Evolutionary conservation across 371 early-diverging fungal species (phyloP).

Genomic region (Syncephalastrum racemosum): DNA sequence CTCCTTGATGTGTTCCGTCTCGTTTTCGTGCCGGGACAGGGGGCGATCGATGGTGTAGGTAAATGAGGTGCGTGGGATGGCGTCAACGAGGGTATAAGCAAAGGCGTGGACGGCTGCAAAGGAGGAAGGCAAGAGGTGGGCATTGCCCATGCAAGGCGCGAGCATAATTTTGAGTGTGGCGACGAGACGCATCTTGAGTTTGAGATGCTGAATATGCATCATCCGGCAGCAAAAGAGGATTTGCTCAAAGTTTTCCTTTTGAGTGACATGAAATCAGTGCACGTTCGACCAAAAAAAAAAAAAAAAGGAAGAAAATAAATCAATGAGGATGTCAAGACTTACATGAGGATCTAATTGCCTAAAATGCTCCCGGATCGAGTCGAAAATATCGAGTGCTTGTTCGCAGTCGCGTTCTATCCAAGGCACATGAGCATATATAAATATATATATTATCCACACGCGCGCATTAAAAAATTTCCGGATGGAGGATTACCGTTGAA

Average conservation of each 20-base stretch:
- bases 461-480: no score
- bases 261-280: neutral
- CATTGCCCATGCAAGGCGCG: slow-evolving; percentile 23
- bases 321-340: no score
- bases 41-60: slow-evolving; percentile 6
- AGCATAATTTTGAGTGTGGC: slow-evolving; percentile 26
- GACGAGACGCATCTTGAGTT: slow-evolving; percentile 31
- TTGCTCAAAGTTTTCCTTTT: slow-evolving; percentile 48
- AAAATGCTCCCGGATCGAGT: slow-evolving; percentile 41
- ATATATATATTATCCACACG: neutral
- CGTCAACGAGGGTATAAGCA: slow-evolving; percentile 41
- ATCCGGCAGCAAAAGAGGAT: slow-evolving; percentile 39
- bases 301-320: no score
- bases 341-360: slow-evolving; percentile 34
- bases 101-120: slow-evolving; percentile 41
- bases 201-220: neutral
- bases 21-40: slow-evolving; percentile 11
- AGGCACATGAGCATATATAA: no score
- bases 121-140: slow-evolving; percentile 37
- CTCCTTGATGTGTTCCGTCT: slow-evolving; percentile 17
- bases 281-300: slow-evolving; percentile 1
- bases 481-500: slow-evolving; percentile 21
- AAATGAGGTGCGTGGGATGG: slow-evolving; percentile 21
- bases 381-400: slow-evolving; percentile 49
- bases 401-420: slow-evolving; percentile 28